Evolutionary conservation across 2,329 filamentous ascomycete species (phyloP).

Genomic region (Aspergillus eucalypticola): DNA sequence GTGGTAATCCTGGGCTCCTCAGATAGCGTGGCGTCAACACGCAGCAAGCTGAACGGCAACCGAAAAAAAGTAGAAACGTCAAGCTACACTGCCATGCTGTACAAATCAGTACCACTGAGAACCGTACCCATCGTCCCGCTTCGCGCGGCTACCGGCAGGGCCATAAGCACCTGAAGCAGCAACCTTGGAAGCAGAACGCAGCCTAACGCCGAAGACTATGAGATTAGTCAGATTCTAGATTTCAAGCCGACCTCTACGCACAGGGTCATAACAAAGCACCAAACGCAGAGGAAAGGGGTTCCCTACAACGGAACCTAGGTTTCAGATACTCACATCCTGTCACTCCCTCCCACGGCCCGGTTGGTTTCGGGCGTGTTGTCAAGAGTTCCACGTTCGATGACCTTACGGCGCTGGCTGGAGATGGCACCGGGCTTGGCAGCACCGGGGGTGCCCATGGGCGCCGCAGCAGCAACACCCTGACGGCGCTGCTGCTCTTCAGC

Average conservation of each 20-base stretch:
- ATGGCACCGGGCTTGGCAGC: constrained; percentile 71
- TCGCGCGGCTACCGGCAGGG: constrained; percentile 53
- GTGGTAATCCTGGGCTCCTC: constrained; percentile 32
- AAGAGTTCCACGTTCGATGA: constrained; percentile 68
- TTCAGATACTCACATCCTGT: constrained; percentile 93
- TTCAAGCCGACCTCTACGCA: constrained; percentile 65
- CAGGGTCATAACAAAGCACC: constrained; percentile 70
- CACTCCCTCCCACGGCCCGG: constrained; percentile 75
- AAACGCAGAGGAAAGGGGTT: constrained; percentile 74
- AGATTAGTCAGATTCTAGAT: constrained; percentile 77
- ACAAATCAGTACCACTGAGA: constrained; percentile 48
- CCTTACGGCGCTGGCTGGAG: constrained; percentile 77
- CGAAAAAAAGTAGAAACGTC: constrained; percentile 23
- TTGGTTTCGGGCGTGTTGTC: constrained; percentile 73
- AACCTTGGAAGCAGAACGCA: constrained; percentile 79
- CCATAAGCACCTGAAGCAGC: constrained; percentile 53
- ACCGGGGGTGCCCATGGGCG: constrained; percentile 54
- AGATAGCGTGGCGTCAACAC: constrained; percentile 29
- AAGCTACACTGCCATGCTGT: constrained; percentile 33
- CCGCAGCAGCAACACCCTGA: constrained; percentile 66
- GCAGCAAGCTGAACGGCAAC: constrained; percentile 27
- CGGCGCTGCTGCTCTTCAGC: constrained; percentile 74
- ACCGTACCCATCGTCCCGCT: constrained; percentile 56
- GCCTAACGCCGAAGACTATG: constrained; percentile 82
- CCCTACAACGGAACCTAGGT: constrained; percentile 78